Percentiles rank a stretch among this genome's conserved stretches.
Evolutionary conservation across 1,139 yeast genomes (phyloP).

Genomic region (Martiniozyma asiatica): DNA sequence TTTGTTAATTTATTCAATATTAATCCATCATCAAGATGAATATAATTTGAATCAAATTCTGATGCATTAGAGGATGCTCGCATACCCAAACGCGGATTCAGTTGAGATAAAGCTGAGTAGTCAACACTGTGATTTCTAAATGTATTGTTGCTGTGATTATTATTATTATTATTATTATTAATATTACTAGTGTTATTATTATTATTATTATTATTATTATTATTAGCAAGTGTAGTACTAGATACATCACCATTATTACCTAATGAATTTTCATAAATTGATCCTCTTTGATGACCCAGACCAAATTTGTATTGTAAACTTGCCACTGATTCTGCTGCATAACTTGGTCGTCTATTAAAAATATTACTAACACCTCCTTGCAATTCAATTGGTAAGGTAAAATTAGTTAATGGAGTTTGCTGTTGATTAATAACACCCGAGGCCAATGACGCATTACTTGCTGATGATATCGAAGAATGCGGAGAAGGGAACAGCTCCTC

Average conservation of each 20-base stretch:
- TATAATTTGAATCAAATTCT: constrained; percentile 11
- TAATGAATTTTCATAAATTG: constrained; percentile 3
- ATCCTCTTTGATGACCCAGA: constrained; percentile 2
- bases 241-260: too few relatives aligned
- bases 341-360: constrained; percentile 51
- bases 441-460: constrained; percentile 15
- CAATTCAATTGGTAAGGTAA: constrained; percentile 44
- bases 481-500: constrained; percentile 16
- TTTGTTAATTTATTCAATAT: constrained; percentile 34
- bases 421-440: neutral
- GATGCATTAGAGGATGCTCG: too few relatives aligned
- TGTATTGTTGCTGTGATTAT: neutral
- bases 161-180: constrained; percentile 6
- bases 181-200: constrained; percentile 1
- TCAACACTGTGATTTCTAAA: constrained; percentile 16
- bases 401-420: constrained; percentile 14
- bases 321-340: constrained; percentile 47
- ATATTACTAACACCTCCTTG: constrained; percentile 57
- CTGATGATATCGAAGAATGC: constrained; percentile 19
- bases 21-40: constrained; percentile 45
- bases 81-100: too few relatives aligned
- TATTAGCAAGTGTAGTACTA: too few relatives aligned
- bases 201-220: constrained; percentile 5
- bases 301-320: constrained; percentile 6
- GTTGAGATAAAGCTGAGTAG: constrained; percentile 5